Percentiles rank a stretch among this genome's conserved stretches.
Conservation (phyloP, 2,329 filamentous ascomycete species). For the Alternaria atra region DNA sequence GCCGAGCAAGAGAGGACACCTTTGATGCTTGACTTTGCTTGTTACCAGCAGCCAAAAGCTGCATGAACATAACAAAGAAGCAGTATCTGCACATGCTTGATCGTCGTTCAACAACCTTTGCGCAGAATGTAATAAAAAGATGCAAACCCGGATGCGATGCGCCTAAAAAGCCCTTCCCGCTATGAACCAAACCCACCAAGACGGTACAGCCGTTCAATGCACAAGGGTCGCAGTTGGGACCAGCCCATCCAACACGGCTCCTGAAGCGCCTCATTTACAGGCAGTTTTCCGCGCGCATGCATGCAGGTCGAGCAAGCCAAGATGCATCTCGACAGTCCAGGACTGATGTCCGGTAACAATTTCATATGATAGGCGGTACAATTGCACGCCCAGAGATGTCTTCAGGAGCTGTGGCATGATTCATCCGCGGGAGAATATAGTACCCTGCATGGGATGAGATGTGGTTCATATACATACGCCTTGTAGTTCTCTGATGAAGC, state of each 20-base stretch:
- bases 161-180: neutral
- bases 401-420: conserved; percentile 4
- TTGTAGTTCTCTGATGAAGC: conserved; percentile 6
- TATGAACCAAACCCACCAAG: conserved; percentile 2
- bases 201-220: conserved; percentile 10
- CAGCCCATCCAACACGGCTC: conserved; percentile 7
- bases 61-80: neutral
- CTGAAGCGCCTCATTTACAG: neutral
- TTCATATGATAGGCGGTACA: conserved; percentile 10
- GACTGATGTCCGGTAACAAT: conserved; percentile 6
- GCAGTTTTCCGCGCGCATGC: conserved; percentile 4
- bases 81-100: neutral
- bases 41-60: neutral
- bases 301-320: neutral
- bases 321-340: conserved; percentile 1
- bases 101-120: neutral
- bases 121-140: neutral
- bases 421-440: conserved; percentile 2
- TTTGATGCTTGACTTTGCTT: conserved; percentile 1
- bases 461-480: conserved; percentile 14
- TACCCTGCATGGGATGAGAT: neutral
- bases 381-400: conserved; percentile 1
- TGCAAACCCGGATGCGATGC: neutral
- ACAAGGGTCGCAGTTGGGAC: conserved; percentile 10
- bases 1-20: neutral